Evolutionary conservation across 2,329 filamentous ascomycete genomes (phyloP).

Genomic region (Pseudocercospora pini-densiflorae): DNA sequence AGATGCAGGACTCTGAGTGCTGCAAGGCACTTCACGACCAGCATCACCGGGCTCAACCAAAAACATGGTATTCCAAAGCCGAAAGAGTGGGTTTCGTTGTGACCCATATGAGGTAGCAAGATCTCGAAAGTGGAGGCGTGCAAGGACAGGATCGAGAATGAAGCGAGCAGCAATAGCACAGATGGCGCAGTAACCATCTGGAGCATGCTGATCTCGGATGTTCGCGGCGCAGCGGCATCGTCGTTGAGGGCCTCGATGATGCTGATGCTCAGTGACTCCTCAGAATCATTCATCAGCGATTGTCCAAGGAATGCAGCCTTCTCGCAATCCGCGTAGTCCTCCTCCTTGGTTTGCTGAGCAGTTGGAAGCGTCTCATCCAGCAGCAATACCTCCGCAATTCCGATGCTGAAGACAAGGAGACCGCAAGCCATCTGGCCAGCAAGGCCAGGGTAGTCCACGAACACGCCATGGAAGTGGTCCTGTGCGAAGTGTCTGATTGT

Average conservation of each 20-base stretch:
- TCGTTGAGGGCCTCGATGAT: conserved; percentile 40
- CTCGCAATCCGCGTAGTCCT: conserved; percentile 44
- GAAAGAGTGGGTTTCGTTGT: conserved; percentile 49
- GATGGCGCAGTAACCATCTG: conserved; percentile 54
- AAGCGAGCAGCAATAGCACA: conserved; percentile 51
- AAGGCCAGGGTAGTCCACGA: conserved; percentile 49
- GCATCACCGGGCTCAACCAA: conserved; percentile 48
- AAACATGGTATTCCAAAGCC: conserved; percentile 54
- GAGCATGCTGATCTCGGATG: conserved; percentile 48
- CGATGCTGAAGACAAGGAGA: conserved; percentile 47
- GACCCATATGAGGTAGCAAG: conserved; percentile 53
- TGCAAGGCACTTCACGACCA: conserved; percentile 48
- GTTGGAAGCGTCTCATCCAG: conserved; percentile 42
- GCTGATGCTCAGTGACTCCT: conserved; percentile 44
- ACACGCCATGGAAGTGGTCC: conserved; percentile 43
- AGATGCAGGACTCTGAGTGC: conserved; percentile 45
- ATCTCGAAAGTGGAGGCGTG: conserved; percentile 59
- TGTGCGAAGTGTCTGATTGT: conserved; percentile 50
- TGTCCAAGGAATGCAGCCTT: conserved; percentile 53
- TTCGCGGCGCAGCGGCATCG: conserved; percentile 25
- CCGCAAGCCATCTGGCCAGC: conserved; percentile 50
- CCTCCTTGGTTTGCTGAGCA: conserved; percentile 10
- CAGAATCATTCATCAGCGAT: conserved; percentile 32
- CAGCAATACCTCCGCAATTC: conserved; percentile 45
- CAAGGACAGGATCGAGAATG: conserved; percentile 60